These are phyloP conservation scores for Smittium culicis DNA, from an alignment of 371 early-diverging fungal species.

Conservation along the genomic window DNA sequence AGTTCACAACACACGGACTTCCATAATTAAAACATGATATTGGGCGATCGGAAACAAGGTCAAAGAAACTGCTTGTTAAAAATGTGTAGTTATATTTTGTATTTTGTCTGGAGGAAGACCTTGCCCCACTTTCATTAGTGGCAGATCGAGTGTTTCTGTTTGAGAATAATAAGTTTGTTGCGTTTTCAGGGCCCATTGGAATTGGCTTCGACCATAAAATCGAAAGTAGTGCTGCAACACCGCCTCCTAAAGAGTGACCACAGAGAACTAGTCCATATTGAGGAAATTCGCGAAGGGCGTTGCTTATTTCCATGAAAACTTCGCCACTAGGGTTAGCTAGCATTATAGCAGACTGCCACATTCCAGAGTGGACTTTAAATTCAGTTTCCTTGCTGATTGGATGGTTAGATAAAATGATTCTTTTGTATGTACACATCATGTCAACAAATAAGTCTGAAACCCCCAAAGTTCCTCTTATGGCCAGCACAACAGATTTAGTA, in stretches of 20 bases:
- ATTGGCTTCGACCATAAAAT: conserved; percentile 52
- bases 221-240: conserved; percentile 52
- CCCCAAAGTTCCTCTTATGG: conserved; percentile 81
- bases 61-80: conserved; percentile 45
- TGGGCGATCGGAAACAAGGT: conserved; percentile 51
- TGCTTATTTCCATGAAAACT: conserved; percentile 45
- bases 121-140: too few relatives aligned
- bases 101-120: too few relatives aligned
- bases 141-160: too few relatives aligned
- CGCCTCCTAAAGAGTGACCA: conserved; percentile 70
- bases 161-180: too few relatives aligned
- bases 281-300: conserved; percentile 46
- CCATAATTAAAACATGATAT: conserved; percentile 67
- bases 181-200: too few relatives aligned
- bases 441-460: conserved; percentile 76
- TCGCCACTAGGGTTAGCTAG: conserved; percentile 46
- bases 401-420: conserved; percentile 38
- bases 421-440: conserved; percentile 61
- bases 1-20: conserved; percentile 52
- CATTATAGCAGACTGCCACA: conserved; percentile 55
- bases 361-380: conserved; percentile 56
- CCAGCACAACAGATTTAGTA: conserved; percentile 57
- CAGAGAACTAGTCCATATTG: conserved; percentile 61
- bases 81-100: too few relatives aligned
- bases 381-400: conserved; percentile 12